Evolutionary conservation across 2,329 filamentous ascomycete genomes (phyloP), one percentile per base, ranked within the genome.

Genomic region (Colletotrichum chrysophilum): DNA sequence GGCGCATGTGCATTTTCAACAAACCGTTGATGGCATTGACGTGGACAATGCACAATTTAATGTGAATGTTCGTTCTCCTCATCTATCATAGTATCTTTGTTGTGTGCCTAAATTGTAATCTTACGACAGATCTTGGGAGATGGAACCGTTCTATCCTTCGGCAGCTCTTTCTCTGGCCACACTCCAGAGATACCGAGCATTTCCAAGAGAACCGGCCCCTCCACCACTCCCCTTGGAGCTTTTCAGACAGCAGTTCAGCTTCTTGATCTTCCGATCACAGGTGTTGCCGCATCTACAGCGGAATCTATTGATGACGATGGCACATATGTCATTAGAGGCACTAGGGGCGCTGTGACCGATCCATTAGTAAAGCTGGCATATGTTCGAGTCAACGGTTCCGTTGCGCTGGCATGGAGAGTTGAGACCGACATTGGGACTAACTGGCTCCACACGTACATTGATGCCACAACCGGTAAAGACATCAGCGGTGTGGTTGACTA

Each of bases 1-100:
- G 75, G 86, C 85, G 1, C 91, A 92, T 78, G 89, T 91, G 77
- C 87, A 91, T 80, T 91, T 92, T 80, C 90, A 89, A 82, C 91
- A 92, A 82, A 92, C 90, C 0, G 83, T 85, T 8, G 88, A 91
- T 70, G 90, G 88, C 2, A 80, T 92, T 28, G 91, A 92, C 76
- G 88, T 93, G 75, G 91, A 92, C 78, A 92, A 92, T 78, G 89
- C 88, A 1, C 89, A 91, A 79, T 91, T 91, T 79, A 91, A 91
- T 67, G 89, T 92, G 64, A 92, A 92, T 77, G 89, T 91, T 8
- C 83, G 83, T 52, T 21, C 5, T 52, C 24, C 55, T n/a, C 7
- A 7, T 2, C 16, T 26, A 21, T 58, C 10, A 16, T 28, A 26
- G 26, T 26, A 4, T 26, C 21, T 12, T 4, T 12, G 12, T 2